A percentile compares a stretch with the other conserved stretches of the same genome.
Conservation (phyloP, 768 basidiomycete genomes). For the Boletellus ananas region DNA sequence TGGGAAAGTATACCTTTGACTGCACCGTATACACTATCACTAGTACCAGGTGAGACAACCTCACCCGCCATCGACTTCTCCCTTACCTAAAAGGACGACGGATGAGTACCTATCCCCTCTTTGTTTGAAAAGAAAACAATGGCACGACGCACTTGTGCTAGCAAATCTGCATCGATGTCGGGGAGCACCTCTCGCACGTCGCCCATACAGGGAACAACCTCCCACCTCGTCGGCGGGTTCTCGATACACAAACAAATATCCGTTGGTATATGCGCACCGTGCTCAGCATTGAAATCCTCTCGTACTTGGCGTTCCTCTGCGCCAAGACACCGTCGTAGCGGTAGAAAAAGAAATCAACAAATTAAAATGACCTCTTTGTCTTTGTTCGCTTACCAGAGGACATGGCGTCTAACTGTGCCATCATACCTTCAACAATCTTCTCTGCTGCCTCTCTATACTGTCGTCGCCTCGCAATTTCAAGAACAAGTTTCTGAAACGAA, state of each 20-base stretch:
- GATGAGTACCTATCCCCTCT: neutral
- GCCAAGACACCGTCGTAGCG: neutral
- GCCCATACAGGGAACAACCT: conserved; percentile 55
- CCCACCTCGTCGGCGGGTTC: conserved; percentile 72
- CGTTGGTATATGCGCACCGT: conserved; percentile 70
- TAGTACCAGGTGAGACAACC: conserved; percentile 7
- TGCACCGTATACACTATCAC: conserved; percentile 10
- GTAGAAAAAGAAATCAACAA: neutral
- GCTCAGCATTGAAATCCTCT: conserved; percentile 65
- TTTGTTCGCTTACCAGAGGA: conserved; percentile 48
- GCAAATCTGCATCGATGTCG: conserved; percentile 54
- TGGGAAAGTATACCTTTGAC: too few species aligned
- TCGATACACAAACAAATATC: conserved; percentile 78
- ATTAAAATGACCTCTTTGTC: neutral
- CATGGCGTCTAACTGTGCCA: conserved; percentile 59
- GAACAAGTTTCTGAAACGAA: conserved; percentile 68
- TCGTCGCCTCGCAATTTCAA: conserved; percentile 68
- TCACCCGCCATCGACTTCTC: conserved; percentile 21
- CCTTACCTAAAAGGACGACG: conserved; percentile 25
- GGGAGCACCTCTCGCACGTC: conserved; percentile 59
- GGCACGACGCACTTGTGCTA: conserved; percentile 44
- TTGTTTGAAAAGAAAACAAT: neutral
- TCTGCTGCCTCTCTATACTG: conserved; percentile 66
- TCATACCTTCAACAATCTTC: conserved; percentile 62
- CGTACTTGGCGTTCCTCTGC: conserved; percentile 67